Percentiles rank a stretch among this genome's conserved stretches.
Conservation (phyloP, 139 green algal species). For the Picochlorum sp. region DNA sequence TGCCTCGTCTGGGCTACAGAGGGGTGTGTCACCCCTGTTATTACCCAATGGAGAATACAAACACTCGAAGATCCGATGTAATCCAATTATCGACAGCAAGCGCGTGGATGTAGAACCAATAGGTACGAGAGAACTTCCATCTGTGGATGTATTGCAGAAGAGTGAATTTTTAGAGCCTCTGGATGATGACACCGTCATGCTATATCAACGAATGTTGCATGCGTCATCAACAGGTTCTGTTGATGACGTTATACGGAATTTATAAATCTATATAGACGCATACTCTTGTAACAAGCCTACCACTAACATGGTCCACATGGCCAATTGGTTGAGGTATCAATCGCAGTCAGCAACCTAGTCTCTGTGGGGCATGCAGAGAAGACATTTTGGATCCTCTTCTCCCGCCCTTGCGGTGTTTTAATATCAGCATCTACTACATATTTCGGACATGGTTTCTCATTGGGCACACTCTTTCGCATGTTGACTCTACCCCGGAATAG, state of each 20-base stretch:
- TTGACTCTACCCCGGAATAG: conserved; percentile 31
- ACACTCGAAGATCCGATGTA: background rate
- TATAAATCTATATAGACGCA: too few relatives aligned
- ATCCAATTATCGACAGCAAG: background rate
- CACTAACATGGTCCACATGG: conserved; percentile 26
- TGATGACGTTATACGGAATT: too few relatives aligned
- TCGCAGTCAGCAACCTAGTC: conserved; percentile 38
- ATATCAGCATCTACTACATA: conserved; percentile 31
- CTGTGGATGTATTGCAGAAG: conserved; percentile 32
- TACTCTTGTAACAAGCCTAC: background rate
- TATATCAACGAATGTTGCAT: background rate
- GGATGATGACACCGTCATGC: conserved; percentile 22
- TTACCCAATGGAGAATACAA: conserved; percentile 21
- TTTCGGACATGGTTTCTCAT: conserved; percentile 33
- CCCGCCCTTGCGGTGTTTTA: background rate
- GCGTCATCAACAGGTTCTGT: too few relatives aligned
- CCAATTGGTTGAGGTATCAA: conserved; percentile 39
- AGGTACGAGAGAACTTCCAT: conserved; percentile 34
- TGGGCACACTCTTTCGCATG: conserved; percentile 24
- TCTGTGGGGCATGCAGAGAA: conserved; percentile 30
- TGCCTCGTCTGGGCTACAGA: conserved; percentile 16
- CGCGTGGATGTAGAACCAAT: background rate
- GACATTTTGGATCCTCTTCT: conserved; percentile 29
- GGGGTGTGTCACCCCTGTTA: conserved; percentile 47
- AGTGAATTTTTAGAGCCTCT: conserved; percentile 63